phyloP scores from a whole-genome alignment of 2,329 filamentous ascomycete species.

The Aspergillus spinulosporus region DNA sequence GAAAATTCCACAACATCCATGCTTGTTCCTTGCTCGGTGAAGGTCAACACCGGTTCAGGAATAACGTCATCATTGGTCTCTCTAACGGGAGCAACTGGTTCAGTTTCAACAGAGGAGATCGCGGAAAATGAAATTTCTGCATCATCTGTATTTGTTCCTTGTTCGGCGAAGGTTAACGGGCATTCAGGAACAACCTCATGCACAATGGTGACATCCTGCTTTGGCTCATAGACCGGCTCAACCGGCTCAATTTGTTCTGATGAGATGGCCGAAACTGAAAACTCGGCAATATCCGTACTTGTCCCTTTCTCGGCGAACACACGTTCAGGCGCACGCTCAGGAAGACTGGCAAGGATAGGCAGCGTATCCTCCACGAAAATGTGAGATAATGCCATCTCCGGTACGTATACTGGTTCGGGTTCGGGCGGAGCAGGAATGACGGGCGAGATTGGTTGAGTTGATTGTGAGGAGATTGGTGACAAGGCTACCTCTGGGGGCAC shows the following conservation, averaged over 20 bases:
- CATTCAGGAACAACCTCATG: too few species aligned
- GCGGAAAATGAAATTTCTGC: too few species aligned
- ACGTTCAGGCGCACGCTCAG: constrained; percentile 21
- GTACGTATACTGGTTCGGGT: constrained; percentile 24
- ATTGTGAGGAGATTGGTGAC: constrained; percentile 38
- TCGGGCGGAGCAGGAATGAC: constrained; percentile 25
- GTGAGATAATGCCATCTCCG: constrained; percentile 24
- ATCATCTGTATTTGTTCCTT: too few species aligned
- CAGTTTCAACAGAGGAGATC: constrained; percentile 17
- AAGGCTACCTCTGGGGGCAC: constrained; percentile 28
- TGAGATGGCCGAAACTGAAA: constrained; percentile 33
- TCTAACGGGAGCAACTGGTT: constrained; percentile 31
- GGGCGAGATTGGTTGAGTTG: constrained; percentile 22
- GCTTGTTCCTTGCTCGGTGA: constrained; percentile 22
- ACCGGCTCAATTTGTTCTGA: constrained; percentile 32
- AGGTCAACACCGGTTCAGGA: constrained; percentile 15
- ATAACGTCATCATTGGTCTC: too few species aligned
- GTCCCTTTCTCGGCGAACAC: constrained; percentile 23
- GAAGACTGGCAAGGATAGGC: constrained; percentile 26
- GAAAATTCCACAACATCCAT: constrained; percentile 23
- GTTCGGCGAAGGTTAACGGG: too few species aligned
- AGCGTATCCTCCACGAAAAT: constrained; percentile 22
- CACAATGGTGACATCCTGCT: constrained; percentile 12
- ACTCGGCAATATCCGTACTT: constrained; percentile 19
- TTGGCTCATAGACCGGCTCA: constrained; percentile 22